Base-by-base conservation (phyloP, 2,329 filamentous ascomycete species). In the Aspergillus sergii region DNA sequence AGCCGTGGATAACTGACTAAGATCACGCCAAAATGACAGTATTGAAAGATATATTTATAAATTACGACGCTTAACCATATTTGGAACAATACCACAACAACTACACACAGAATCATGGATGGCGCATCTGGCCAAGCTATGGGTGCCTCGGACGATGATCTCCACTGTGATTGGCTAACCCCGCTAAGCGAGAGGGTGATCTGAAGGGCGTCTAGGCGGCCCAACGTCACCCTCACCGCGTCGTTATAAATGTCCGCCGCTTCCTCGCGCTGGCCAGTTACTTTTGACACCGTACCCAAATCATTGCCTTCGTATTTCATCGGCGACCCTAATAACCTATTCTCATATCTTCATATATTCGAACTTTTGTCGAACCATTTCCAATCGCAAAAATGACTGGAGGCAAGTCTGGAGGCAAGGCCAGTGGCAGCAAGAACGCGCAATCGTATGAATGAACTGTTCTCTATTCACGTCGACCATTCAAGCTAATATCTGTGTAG, bases 341-440 rank as follows among this genome's bases (percentile, higher is more conserved):
- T 19, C 55, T 36, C 30, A 14, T n/a, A 14, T 48, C 16, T 56
- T 39, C 23, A 43, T n/a, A 14, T 41, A 12, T 51, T 39, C 19
- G 41, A 6, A 9, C 14, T 53, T 57, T 4, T 28, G 26, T 73
- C 73, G 14, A 68, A 70, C 69, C n/a, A 73, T 73, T 73, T 72
- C 71, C 75, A 10, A 76, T 75, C 73, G 79, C 88, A 90, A 97
- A 92, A 91, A 99, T 99, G 95, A 96, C 95, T 93, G 94, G 94
- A 89, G 94, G 95, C 84, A 99, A 99, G 86, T 97, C 94, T 86
- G 95, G 95, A 84, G 95, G 95, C 90, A 98, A 98, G 91, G 94
- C 94, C 87, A 94, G 91, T 86, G 93, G 94, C 86, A 91, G 91
- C 86, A 99, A 99, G 93, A 96, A 91, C 88, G 92, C 95, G 79